These are phyloP conservation scores for Aspergillus cristatus DNA, from an alignment of 495 filamentous ascomycete genomes.

Conservation along the genomic window DNA sequence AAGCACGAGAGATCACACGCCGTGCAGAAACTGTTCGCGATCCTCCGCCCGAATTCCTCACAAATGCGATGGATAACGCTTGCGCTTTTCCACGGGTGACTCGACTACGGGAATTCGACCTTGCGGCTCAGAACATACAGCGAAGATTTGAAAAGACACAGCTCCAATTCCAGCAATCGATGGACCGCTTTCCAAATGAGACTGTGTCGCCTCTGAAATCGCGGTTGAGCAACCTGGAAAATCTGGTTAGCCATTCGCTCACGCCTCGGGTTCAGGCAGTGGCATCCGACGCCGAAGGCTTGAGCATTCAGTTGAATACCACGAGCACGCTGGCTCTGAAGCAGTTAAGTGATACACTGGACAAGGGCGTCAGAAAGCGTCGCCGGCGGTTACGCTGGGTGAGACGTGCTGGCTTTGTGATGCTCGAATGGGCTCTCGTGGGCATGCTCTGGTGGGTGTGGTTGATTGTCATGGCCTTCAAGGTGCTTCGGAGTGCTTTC, in stretches of 20 bases:
- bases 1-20: constrained; percentile 67
- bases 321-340: constrained; percentile 69
- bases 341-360: constrained; percentile 65
- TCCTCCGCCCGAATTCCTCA: constrained; percentile 32
- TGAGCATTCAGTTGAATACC: constrained; percentile 63
- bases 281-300: constrained; percentile 67
- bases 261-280: constrained; percentile 53
- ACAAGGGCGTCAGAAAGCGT: constrained; percentile 58
- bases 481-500: constrained; percentile 50
- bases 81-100: constrained; percentile 37
- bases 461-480: constrained; percentile 64
- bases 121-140: constrained; percentile 57
- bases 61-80: constrained; percentile 16
- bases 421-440: constrained; percentile 72
- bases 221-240: constrained; percentile 41
- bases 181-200: constrained; percentile 40
- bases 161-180: constrained; percentile 42
- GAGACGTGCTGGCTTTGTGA: constrained; percentile 55
- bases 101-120: constrained; percentile 53
- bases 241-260: constrained; percentile 44
- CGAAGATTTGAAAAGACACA: constrained; percentile 46
- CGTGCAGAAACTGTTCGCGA: constrained; percentile 45
- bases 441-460: constrained; percentile 79
- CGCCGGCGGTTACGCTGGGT: constrained; percentile 65
- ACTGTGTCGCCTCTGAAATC: constrained; percentile 35